Evolutionary conservation across 2,329 filamentous ascomycete genomes (phyloP).

Genomic region (Plectosphaerella cucumerina): DNA sequence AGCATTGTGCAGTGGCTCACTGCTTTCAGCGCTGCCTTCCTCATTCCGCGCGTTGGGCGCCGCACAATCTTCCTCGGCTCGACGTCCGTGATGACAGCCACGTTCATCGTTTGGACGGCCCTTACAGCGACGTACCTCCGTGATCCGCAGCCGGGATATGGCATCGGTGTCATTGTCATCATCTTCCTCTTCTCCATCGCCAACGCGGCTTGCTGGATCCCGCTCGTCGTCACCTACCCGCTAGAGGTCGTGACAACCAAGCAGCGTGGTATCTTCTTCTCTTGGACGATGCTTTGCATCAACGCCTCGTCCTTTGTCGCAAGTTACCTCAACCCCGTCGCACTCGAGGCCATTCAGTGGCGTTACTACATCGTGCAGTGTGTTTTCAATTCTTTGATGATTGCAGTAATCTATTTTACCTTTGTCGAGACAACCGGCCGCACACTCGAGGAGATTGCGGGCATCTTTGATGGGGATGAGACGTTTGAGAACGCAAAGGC

Average conservation of each 20-base stretch:
- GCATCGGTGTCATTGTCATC: constrained; percentile 5
- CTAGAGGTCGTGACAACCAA: constrained; percentile 10
- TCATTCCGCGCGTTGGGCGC: constrained; percentile 5
- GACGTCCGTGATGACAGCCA: constrained; percentile 17
- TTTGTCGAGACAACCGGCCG: constrained; percentile 9
- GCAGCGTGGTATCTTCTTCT: constrained; percentile 11
- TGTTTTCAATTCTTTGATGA: constrained; percentile 20
- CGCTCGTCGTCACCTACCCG: constrained; percentile 25
- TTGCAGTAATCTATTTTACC: constrained; percentile 5
- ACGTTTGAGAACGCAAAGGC: neutral
- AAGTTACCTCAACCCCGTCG: constrained; percentile 38
- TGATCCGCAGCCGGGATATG: constrained; percentile 19
- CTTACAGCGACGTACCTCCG: constrained; percentile 1
- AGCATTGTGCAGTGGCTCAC: constrained; percentile 21
- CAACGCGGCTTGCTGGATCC: constrained; percentile 7
- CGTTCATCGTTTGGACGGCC: constrained; percentile 20
- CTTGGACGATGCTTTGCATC: constrained; percentile 17
- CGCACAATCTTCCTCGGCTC: constrained; percentile 12
- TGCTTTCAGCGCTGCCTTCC: constrained; percentile 16
- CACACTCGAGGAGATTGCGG: constrained; percentile 9
- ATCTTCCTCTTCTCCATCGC: constrained; percentile 6
- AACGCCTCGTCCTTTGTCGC: constrained; percentile 28
- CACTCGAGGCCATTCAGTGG: constrained; percentile 34
- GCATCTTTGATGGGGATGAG: constrained; percentile 8
- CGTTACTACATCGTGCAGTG: constrained; percentile 42